phyloP scores from a whole-genome alignment of 106 monocot genomes.

The Dioscorea alata region DNA sequence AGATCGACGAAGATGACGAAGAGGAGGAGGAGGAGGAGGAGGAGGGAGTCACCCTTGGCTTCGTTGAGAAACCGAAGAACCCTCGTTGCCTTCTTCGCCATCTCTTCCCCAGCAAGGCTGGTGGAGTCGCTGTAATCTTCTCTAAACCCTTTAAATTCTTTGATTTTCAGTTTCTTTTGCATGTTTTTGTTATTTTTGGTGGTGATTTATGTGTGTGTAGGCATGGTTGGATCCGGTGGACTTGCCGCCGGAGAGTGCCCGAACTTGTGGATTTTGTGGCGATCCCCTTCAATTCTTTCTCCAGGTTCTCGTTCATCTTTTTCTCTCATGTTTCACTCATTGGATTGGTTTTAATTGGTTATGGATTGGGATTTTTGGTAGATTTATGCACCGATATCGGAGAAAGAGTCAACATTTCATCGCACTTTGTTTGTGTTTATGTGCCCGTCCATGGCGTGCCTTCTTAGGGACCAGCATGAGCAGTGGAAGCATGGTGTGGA shows the following conservation, averaged over 20 bases:
- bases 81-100: slow-evolving; percentile 59
- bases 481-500: slow-evolving; percentile 63
- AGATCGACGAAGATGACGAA: slow-evolving; percentile 21
- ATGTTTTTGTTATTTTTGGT: background rate
- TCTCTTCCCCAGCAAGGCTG: slow-evolving; percentile 83
- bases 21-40: slow-evolving; percentile 55
- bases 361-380: slow-evolving; percentile 9
- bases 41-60: slow-evolving; percentile 44
- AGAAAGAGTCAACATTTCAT: slow-evolving; percentile 66
- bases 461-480: slow-evolving; percentile 79
- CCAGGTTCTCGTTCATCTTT: slow-evolving; percentile 38
- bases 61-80: slow-evolving; percentile 62
- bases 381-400: slow-evolving; percentile 79
- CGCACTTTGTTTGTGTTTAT: slow-evolving; percentile 84
- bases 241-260: slow-evolving; percentile 46
- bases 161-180: background rate
- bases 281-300: slow-evolving; percentile 89
- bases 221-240: slow-evolving; percentile 83
- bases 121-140: slow-evolving; percentile 60
- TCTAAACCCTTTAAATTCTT: slow-evolving; percentile 3
- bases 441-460: slow-evolving; percentile 86
- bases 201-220: slow-evolving; percentile 16
- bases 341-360: background rate
- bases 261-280: slow-evolving; percentile 66
- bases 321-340: background rate